Evolutionary conservation across 78 protist genomes (phyloP).

Genomic region (Tieghemostelium lacteum): DNA sequence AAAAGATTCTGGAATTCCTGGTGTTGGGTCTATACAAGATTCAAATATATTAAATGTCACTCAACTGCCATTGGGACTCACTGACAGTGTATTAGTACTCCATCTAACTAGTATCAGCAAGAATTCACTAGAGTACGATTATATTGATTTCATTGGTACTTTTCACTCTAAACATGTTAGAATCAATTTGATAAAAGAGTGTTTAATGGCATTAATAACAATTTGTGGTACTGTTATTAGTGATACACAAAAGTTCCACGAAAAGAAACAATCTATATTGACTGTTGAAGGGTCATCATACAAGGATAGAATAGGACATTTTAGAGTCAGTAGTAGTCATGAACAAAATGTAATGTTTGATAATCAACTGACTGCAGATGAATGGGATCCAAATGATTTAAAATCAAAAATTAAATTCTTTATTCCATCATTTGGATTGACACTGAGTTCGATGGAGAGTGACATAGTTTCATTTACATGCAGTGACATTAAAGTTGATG

Average conservation of each 20-base stretch:
- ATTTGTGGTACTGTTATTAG: constrained; percentile 30
- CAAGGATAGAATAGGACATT: constrained; percentile 22
- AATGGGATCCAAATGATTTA: constrained; percentile 77
- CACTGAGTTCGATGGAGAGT: constrained; percentile 10
- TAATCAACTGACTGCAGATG: constrained; percentile 18
- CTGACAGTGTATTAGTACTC: neutral
- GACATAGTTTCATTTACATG: constrained; percentile 45
- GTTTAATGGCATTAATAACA: constrained; percentile 27
- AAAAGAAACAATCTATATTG: constrained; percentile 28
- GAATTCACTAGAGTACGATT: constrained; percentile 62
- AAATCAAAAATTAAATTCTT: constrained; percentile 35
- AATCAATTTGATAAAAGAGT: constrained; percentile 53
- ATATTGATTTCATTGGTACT: constrained; percentile 34
- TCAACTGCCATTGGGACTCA: too few relatives aligned
- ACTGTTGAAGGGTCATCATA: constrained; percentile 59
- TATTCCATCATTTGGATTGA: constrained; percentile 26
- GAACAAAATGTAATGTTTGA: constrained; percentile 4
- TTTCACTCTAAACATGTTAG: constrained; percentile 31
- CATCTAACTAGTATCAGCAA: constrained; percentile 51
- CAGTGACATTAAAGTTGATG: constrained; percentile 28
- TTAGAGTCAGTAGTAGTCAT: neutral
- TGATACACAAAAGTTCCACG: constrained; percentile 37
- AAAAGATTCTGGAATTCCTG: neutral
- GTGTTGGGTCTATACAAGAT: too few relatives aligned
- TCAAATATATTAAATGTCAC: neutral